Evolutionary conservation across 164 flowering plant genomes (phyloP).

Genomic region (Chimonanthus praecox): DNA sequence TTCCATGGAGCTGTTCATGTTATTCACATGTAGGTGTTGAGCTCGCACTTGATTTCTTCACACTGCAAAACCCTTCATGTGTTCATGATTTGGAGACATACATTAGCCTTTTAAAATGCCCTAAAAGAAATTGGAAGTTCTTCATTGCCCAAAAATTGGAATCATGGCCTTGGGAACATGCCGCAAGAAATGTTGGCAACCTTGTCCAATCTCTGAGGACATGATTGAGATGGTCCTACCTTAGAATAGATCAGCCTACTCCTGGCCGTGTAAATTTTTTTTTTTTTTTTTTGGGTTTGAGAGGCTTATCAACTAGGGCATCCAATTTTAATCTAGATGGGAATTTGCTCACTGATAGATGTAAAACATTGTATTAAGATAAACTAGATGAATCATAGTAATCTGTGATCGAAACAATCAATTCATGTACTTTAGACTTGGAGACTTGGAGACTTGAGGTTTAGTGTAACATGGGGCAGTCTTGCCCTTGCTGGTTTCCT

Average conservation of each 20-base stretch:
- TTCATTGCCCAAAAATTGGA: conserved; percentile 22
- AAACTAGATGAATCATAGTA: background rate
- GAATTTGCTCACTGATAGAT: background rate
- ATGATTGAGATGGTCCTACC: background rate
- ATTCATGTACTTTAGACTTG: background rate
- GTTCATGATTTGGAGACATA: conserved; percentile 62
- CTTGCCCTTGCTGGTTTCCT: background rate
- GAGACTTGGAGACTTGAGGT: background rate
- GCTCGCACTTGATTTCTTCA: conserved; percentile 52
- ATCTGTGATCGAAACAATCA: background rate
- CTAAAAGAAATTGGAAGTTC: conserved; percentile 22
- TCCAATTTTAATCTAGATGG: background rate
- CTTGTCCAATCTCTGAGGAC: conserved; percentile 18
- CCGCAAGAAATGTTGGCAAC: conserved; percentile 23
- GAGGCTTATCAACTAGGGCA: background rate
- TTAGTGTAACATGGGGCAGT: background rate
- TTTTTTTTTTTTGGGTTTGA: background rate
- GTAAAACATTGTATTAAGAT: background rate
- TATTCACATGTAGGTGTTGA: conserved; percentile 69
- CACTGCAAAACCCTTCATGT: conserved; percentile 51
- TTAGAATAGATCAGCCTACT: background rate
- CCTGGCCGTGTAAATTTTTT: background rate
- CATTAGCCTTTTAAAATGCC: conserved; percentile 32
- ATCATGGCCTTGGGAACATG: conserved; percentile 16
- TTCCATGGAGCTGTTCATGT: conserved; percentile 62